Percentiles rank a stretch among this genome's conserved stretches.
Conservation (phyloP, 305 asterid genomes). For the Fraxinus floribunda region DNA sequence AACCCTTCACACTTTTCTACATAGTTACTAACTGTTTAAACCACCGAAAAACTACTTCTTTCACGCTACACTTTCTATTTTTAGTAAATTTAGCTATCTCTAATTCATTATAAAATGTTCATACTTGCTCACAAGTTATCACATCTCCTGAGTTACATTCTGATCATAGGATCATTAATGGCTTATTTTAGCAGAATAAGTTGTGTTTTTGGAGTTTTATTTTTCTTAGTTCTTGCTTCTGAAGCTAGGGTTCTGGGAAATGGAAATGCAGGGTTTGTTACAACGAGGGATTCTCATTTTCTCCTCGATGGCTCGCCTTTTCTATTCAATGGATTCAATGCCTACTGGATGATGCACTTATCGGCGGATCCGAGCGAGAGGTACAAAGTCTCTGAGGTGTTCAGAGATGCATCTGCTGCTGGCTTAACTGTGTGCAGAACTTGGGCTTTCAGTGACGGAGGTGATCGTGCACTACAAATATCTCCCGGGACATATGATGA, state of each 20-base stretch:
- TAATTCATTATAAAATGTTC: background rate
- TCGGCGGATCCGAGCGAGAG: slow-evolving; percentile 41
- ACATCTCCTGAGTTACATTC: background rate
- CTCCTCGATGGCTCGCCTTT: slow-evolving; percentile 34
- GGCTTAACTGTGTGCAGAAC: slow-evolving; percentile 61
- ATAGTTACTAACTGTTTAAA: background rate
- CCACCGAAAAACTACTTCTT: background rate
- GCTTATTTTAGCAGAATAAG: slow-evolving; percentile 13
- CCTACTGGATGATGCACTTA: slow-evolving; percentile 56
- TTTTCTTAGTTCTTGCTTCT: slow-evolving; percentile 17
- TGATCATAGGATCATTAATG: background rate
- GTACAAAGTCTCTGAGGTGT: slow-evolving; percentile 37
- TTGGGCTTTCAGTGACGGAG: slow-evolving; percentile 63
- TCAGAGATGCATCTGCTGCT: slow-evolving; percentile 37
- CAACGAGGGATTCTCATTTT: slow-evolving; percentile 34
- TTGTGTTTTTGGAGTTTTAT: background rate
- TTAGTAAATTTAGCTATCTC: background rate
- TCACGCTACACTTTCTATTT: background rate
- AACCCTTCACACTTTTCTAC: background rate
- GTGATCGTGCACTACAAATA: slow-evolving; percentile 41
- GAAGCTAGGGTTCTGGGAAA: slow-evolving; percentile 24
- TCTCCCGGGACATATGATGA: slow-evolving; percentile 58
- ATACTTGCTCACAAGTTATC: background rate
- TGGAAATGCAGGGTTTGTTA: slow-evolving; percentile 22
- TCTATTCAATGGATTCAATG: slow-evolving; percentile 52